Evolutionary conservation across 1,284 basidiomycete genomes (phyloP).

Genomic region (Naganishia cerealis): DNA sequence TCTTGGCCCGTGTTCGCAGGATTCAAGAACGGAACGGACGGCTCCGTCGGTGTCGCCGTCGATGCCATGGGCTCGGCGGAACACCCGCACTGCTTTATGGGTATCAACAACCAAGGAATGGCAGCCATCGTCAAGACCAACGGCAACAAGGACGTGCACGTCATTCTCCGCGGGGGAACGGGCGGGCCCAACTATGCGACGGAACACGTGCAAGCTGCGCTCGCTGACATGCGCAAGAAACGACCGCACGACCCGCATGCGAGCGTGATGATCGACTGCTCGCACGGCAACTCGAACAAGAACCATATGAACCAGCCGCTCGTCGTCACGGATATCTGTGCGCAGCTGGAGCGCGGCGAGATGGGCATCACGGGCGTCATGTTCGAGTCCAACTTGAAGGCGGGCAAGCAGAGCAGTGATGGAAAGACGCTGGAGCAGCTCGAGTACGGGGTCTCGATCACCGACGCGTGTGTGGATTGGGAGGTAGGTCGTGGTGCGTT

Average conservation of each 20-base stretch:
- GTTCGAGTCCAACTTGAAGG: constrained; percentile 91
- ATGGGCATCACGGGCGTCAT: constrained; percentile 87
- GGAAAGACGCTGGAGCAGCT: constrained; percentile 61
- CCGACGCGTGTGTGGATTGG: constrained; percentile 93
- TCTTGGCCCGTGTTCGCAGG: constrained; percentile 54
- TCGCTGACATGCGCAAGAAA: constrained; percentile 67
- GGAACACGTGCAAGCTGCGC: constrained; percentile 22
- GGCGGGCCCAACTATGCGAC: constrained; percentile 75
- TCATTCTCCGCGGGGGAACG: constrained; percentile 87
- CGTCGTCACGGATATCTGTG: constrained; percentile 64
- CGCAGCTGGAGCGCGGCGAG: constrained; percentile 75
- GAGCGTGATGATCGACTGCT: constrained; percentile 71
- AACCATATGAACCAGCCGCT: constrained; percentile 62
- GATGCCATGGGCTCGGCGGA: constrained; percentile 93
- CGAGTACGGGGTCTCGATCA: constrained; percentile 81
- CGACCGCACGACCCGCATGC: constrained; percentile 51
- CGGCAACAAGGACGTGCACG: constrained; percentile 86
- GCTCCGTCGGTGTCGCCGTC: constrained; percentile 75
- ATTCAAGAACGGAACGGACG: constrained; percentile 65
- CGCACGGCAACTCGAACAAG: constrained; percentile 68
- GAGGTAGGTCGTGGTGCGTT: constrained; percentile 59
- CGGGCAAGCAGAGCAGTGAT: constrained; percentile 71
- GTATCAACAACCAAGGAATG: constrained; percentile 85
- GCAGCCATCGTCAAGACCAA: constrained; percentile 93
- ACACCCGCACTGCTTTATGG: constrained; percentile 95